phyloP scores from a whole-genome alignment of 495 filamentous ascomycete species.

The Amorphotheca resinae region DNA sequence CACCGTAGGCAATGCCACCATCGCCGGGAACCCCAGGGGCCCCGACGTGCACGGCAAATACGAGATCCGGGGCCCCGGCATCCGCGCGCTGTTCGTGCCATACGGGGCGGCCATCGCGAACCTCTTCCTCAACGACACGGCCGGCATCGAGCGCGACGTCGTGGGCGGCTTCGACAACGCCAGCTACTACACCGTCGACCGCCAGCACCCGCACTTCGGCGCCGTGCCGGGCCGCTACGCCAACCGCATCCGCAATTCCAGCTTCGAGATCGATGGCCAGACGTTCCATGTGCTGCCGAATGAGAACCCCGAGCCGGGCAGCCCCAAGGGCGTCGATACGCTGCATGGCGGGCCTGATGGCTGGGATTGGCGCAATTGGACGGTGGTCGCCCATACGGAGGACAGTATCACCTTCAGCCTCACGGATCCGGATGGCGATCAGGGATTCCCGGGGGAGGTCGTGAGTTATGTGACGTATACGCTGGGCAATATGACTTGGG shows the following conservation, averaged over 20 bases:
- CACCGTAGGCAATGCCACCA: slow-evolving; percentile 13
- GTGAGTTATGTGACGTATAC: slow-evolving; percentile 68
- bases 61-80: slow-evolving; percentile 57
- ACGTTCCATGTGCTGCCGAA: slow-evolving; percentile 56
- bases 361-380: slow-evolving; percentile 75
- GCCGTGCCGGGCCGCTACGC: slow-evolving; percentile 71
- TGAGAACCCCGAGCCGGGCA: slow-evolving; percentile 44
- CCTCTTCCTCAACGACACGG: slow-evolving; percentile 57
- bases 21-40: slow-evolving; percentile 11
- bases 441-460: slow-evolving; percentile 74
- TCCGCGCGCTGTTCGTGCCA: slow-evolving; percentile 60
- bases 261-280: slow-evolving; percentile 55
- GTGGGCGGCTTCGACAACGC: slow-evolving; percentile 73
- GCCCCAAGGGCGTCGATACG: slow-evolving; percentile 45
- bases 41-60: slow-evolving; percentile 47
- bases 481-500: slow-evolving; percentile 34
- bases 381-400: slow-evolving; percentile 51
- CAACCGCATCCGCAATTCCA: slow-evolving; percentile 79
- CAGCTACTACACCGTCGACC: slow-evolving; percentile 52
- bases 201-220: slow-evolving; percentile 62
- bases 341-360: slow-evolving; percentile 74
- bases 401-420: slow-evolving; percentile 69
- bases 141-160: slow-evolving; percentile 52
- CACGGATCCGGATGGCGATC: slow-evolving; percentile 53
- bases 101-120: slow-evolving; percentile 72